Evolutionary conservation across 1,139 yeast species (phyloP).

Genomic region (Candida labiduridarum): DNA sequence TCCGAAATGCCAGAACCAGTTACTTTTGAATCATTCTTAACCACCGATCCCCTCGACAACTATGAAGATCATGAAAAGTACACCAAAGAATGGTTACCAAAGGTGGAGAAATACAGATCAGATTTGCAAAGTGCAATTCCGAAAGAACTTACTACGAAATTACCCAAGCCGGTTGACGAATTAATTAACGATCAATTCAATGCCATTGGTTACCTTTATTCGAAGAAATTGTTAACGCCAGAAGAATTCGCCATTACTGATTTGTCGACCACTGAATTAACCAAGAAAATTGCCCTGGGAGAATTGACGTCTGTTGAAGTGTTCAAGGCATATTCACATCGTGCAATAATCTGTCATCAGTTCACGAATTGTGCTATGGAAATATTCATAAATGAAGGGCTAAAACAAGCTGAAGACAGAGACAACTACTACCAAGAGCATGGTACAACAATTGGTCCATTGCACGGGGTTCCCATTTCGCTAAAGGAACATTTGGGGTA

Average conservation of each 20-base stretch:
- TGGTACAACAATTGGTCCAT: conserved; percentile 70
- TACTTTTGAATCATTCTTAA: conserved; percentile 14
- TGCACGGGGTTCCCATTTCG: conserved; percentile 80
- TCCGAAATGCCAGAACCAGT: conserved; percentile 8
- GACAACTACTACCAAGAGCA: conserved; percentile 45
- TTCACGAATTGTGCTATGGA: conserved; percentile 40
- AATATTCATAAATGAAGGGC: conserved; percentile 37
- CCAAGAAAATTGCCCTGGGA: conserved; percentile 35
- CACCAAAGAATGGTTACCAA: conserved; percentile 44
- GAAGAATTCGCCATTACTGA: conserved; percentile 53
- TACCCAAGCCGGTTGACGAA: conserved; percentile 42
- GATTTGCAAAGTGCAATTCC: conserved; percentile 42
- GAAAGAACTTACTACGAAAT: conserved; percentile 43
- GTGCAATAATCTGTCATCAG: conserved; percentile 45
- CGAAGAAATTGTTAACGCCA: conserved; percentile 43
- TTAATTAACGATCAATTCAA: conserved; percentile 46
- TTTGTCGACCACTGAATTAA: conserved; percentile 38
- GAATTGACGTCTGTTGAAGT: conserved; percentile 47
- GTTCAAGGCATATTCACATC: conserved; percentile 52
- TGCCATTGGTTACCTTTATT: conserved; percentile 45
- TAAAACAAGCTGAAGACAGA: conserved; percentile 34
- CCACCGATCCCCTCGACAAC: conserved; percentile 19
- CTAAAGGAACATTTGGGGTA: conserved; percentile 72
- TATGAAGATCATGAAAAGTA: conserved; percentile 42
- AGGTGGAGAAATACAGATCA: conserved; percentile 49